Evolutionary conservation across 106 monocot genomes (phyloP), one percentile per base, ranked within the genome.

Genomic region (Alisma plantagoaquatica): DNA sequence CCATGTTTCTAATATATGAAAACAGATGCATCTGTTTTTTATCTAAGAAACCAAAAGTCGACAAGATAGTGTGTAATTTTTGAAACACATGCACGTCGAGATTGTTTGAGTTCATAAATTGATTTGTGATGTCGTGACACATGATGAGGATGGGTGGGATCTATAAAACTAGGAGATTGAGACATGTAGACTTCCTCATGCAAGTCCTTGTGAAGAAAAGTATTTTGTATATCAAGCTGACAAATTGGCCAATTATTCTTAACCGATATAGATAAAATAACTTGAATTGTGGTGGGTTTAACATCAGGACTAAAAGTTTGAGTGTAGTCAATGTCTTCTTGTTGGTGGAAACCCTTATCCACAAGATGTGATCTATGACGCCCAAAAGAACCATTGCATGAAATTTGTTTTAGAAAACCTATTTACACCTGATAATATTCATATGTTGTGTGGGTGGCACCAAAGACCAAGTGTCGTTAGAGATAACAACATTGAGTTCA

Each of bases 11-110:
- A 10, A 46, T 46, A 46, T 10, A 46, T 46, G n/a, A 46, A 46
- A 3, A 46, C 3, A 46, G 45, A 46, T 3, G 10, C 19, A 17
- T 17, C 45, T 10, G 16, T 17, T n/a, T 4, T 46, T 3, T 6
- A 17, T 17, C n/a, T n/a, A n/a, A n/a, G 45, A 46, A 46, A 46
- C 3, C 45, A 10, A 46, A 46, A 3, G 10, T n/a, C n/a, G 3
- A 46, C 11, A 9, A 46, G 45, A n/a, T n/a, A 46, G 45, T 3
- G 19, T 3, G 14, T 3, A 46, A n/a, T 46, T 18, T 8, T 46
- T 46, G 4, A 46, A 46, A 46, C 45, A n/a, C 45, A 46, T 46
- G 45, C 45, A 46, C 16, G 45, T 3, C n/a, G 45, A 17, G 45
- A 6, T 46, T 46, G n/a, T 46, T 46, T 46, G 3, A 46, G n/a